Evolutionary conservation across 805 yeast species (phyloP), one percentile per base, ranked within the genome.

Genomic region (Cyberlindnera amylophila): DNA sequence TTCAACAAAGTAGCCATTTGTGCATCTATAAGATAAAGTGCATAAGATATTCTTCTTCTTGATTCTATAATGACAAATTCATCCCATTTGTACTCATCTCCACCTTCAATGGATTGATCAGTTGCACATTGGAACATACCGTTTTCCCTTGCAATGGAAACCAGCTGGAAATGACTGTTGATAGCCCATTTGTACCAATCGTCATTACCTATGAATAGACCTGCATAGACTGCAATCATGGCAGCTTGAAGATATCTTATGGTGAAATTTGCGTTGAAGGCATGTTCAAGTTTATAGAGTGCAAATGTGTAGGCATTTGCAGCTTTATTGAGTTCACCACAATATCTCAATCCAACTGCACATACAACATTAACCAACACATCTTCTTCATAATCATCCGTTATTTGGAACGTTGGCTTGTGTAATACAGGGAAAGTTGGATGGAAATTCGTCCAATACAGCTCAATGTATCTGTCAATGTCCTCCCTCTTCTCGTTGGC

Each of bases 1-100:
- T 35, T 35, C 23, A 35, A n/a, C 32, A 35, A 15, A n/a, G 38
- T 35, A 16, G 38, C 31, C 38, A 35, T 35, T n/a, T 35, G 38
- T 9, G 32, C 38, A 27, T 35, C 38, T 17, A 35, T 35, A 12
- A 35, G 23, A 18, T 26, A 35, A 10, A 35, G 15, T 6, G 32
- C n/a, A 13, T 26, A 35, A 3, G 38, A 26, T 9, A 35, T 35
- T n/a, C 38, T 24, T 23, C 17, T 35, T 26, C 38, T 26, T 17
- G 38, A 26, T 17, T 35, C 38, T 10, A 27, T 32, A 16, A 27
- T 26, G 24, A 35, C 15, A 13, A 32, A 32, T 11, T 32, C 35
- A 9, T 18, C 24, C 35, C 35, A 32, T 9, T 14, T 16, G 26
- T 18, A 19, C n/a, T 18, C n/a, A n/a, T n/a, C n/a, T n/a, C n/a